These are phyloP conservation scores for Aquilaria yunnanensis DNA, from an alignment of 345 rosid species.

Conservation along the genomic window DNA sequence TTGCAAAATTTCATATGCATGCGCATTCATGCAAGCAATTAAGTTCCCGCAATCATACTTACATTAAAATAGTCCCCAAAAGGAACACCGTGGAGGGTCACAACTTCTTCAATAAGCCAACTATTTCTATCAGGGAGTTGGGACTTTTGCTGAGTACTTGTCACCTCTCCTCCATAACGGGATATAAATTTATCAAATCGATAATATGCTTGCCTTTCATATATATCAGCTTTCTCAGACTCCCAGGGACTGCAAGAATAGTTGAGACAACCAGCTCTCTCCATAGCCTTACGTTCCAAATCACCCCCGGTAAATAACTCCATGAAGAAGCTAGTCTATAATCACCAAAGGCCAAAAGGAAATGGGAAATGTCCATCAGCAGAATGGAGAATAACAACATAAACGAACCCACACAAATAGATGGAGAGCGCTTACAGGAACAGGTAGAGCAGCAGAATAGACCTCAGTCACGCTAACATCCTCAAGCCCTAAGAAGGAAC, in stretches of 20 bases:
- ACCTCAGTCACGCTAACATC: conserved; percentile 83
- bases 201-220: conserved; percentile 78
- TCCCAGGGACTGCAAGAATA: conserved; percentile 93
- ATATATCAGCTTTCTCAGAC: conserved; percentile 66
- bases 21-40: neutral
- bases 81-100: conserved; percentile 91
- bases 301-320: conserved; percentile 80
- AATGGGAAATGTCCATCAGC: conserved; percentile 8
- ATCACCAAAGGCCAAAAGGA: conserved; percentile 11
- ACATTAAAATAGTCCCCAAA: conserved; percentile 86
- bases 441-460: conserved; percentile 48
- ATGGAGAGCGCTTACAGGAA: conserved; percentile 55
- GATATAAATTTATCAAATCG: conserved; percentile 71
- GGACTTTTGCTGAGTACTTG: conserved; percentile 84
- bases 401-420: neutral
- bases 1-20: neutral
- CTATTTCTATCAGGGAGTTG: conserved; percentile 56
- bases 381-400: conserved; percentile 4
- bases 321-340: conserved; percentile 63
- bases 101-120: conserved; percentile 87
- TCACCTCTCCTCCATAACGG: conserved; percentile 90
- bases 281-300: conserved; percentile 75
- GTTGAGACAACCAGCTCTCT: conserved; percentile 76
- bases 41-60: conserved; percentile 16
- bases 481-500: conserved; percentile 74